These are phyloP conservation scores for Penicillium psychrosexuale DNA, from an alignment of 2,329 filamentous ascomycete species.

Conservation along the genomic window DNA sequence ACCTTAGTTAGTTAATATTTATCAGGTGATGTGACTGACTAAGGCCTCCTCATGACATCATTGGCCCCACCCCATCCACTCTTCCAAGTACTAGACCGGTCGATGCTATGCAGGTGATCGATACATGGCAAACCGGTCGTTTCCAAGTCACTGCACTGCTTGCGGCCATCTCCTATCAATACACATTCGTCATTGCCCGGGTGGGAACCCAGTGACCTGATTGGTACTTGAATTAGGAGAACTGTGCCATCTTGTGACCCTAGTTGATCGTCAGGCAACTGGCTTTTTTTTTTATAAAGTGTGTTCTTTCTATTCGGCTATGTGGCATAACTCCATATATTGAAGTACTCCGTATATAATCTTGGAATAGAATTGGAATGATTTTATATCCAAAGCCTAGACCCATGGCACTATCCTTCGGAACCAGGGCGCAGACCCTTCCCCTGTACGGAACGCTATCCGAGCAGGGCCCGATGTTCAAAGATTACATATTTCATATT, in stretches of 20 bases:
- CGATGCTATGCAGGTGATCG: constrained; percentile 26
- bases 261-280: constrained; percentile 8
- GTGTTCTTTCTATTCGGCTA: background rate
- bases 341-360: background rate
- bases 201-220: background rate
- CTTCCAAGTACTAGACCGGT: constrained; percentile 27
- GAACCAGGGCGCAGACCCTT: constrained; percentile 6
- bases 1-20: no score
- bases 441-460: constrained; percentile 15
- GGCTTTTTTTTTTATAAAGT: background rate
- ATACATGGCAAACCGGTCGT: constrained; percentile 12
- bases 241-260: constrained; percentile 3
- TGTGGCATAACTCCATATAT: background rate
- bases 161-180: background rate
- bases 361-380: background rate
- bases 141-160: background rate
- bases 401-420: constrained; percentile 12
- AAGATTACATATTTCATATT: background rate
- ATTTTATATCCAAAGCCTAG: background rate
- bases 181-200: constrained; percentile 1
- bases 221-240: background rate
- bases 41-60: constrained; percentile 26
- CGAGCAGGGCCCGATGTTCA: background rate
- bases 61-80: constrained; percentile 14
- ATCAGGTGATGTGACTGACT: constrained; percentile 1